phyloP scores from a whole-genome alignment of 441 rosid genomes.

The Capsella rubella region DNA sequence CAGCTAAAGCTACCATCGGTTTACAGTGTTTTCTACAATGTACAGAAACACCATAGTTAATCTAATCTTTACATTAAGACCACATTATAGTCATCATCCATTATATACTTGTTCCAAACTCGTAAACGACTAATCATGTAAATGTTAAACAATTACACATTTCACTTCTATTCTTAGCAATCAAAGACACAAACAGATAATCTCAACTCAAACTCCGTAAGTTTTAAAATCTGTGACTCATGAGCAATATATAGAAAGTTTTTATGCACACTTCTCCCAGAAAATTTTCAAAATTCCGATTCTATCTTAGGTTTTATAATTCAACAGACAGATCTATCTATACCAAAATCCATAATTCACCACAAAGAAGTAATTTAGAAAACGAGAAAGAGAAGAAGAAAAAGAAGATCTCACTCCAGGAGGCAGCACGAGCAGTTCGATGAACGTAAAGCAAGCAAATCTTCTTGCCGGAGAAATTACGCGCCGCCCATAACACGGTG shows the following conservation, averaged over 20 bases:
- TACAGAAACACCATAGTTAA: neutral
- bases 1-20: slow-evolving; percentile 1
- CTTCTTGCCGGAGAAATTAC: slow-evolving; percentile 69
- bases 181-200: neutral
- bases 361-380: neutral
- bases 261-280: neutral
- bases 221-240: neutral
- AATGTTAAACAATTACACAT: neutral
- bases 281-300: neutral
- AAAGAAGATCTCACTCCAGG: slow-evolving; percentile 61
- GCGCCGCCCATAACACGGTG: slow-evolving; percentile 72
- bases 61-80: slow-evolving; percentile 7
- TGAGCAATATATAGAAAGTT: slow-evolving; percentile 14
- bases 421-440: slow-evolving; percentile 50
- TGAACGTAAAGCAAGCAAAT: slow-evolving; percentile 85
- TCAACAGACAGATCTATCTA: slow-evolving; percentile 30
- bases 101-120: slow-evolving; percentile 2
- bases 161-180: neutral
- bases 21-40: neutral
- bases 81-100: slow-evolving; percentile 8
- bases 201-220: neutral
- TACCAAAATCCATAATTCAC: slow-evolving; percentile 18
- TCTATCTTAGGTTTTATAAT: slow-evolving; percentile 1
- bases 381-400: neutral
- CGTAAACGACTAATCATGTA: neutral